Base-by-base conservation (phyloP, 176 grass and related monocot genomes). In the Puccinellia tenuiflora region DNA sequence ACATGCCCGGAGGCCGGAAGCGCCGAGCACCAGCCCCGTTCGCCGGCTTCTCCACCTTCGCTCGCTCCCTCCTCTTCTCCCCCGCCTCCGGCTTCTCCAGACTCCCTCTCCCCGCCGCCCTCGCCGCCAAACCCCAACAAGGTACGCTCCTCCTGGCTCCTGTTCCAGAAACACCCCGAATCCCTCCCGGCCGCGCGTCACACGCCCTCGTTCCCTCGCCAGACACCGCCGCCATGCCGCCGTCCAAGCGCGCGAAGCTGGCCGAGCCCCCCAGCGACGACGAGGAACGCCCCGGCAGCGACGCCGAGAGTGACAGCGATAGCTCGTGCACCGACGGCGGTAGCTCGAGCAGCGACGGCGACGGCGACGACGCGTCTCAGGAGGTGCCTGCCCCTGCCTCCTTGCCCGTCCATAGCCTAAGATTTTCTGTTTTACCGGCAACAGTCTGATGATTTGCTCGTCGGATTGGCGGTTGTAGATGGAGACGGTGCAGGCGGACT, bases 401-500 rank as follows among this genome's bases (percentile, higher is more conserved):
- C 33, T 73, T 53, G 6, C 42, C 10, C 12, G 42, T 13, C 48
- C 4, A 5, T 34, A 25, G 4, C 13, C 22, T 37, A 50, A 3
- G 38, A 71, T 71, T 71, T 45, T 26, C 39, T 26, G 11, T 10
- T 18, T 34, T n/a, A 11, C 6, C n/a, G 28, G 34, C 33, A 68
- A 73, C 3, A 5, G 38, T 43, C 80, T 87, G 77, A 46, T 63
- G 21, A 6, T 75, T 73, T 70, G 61, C 61, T 67, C 33, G 5
- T 82, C n/a, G 38, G 37, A 43, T 70, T 51, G 25, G 28, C 0
- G 35, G 29, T 0, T 77, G 48, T 33, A 91, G 75, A 52, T 86
- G 16, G 68, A 91, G 20, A 93, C 77, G 5, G 85, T 98, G 68
- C 92, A 98, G 78, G 96, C 93, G 5, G 92, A 95, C 88, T 98